A percentile compares a stretch with the other conserved stretches of the same genome.
These are phyloP conservation scores for Cymbopogon citratus DNA, from an alignment of 176 grass and related monocot species.

Conservation along the genomic window DNA sequence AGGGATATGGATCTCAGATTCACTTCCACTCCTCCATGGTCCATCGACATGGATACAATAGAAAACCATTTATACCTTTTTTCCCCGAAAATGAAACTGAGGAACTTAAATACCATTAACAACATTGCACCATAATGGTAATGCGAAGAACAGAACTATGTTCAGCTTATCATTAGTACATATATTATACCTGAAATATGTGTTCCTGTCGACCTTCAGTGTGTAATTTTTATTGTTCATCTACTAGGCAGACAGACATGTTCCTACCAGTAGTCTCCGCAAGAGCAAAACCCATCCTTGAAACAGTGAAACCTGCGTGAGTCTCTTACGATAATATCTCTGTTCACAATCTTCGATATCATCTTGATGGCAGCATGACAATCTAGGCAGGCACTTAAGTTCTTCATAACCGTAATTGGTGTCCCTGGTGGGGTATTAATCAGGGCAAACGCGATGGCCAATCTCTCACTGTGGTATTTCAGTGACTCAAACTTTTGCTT, in stretches of 20 bases:
- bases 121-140: neutral
- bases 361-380: conserved; percentile 72
- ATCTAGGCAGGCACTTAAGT: conserved; percentile 53
- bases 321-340: conserved; percentile 69
- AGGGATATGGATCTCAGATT: conserved; percentile 34
- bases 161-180: neutral
- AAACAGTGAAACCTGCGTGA: conserved; percentile 81
- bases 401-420: conserved; percentile 74
- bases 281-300: conserved; percentile 67
- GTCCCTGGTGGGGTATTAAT: conserved; percentile 51
- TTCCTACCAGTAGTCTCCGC: conserved; percentile 70
- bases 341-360: conserved; percentile 64
- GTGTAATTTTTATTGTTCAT: conserved; percentile 8
- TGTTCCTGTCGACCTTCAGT: neutral
- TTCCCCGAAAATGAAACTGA: neutral
- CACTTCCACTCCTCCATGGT: conserved; percentile 38
- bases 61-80: conserved; percentile 3
- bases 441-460: conserved; percentile 75
- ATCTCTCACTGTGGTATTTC: conserved; percentile 78
- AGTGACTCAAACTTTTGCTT: conserved; percentile 68
- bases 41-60: conserved; percentile 43
- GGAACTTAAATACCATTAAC: neutral
- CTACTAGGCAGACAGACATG: neutral
- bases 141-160: neutral
- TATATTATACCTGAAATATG: conserved; percentile 11